phyloP scores from a whole-genome alignment of 2,329 filamentous ascomycete genomes.

The Biscogniauxia marginata region DNA sequence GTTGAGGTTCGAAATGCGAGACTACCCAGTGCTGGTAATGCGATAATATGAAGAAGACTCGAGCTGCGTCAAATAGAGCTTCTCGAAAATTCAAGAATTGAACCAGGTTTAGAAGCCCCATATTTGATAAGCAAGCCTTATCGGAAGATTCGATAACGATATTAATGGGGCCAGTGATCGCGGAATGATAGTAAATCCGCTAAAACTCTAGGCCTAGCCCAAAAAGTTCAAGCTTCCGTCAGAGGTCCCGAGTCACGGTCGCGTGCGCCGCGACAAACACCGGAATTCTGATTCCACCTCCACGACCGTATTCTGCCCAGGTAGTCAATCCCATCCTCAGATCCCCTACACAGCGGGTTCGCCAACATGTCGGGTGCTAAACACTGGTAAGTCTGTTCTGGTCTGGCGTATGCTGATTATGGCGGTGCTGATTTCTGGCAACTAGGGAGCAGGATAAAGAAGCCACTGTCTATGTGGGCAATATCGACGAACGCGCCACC shows the following conservation, averaged over 20 bases:
- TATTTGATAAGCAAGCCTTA: too few relatives aligned
- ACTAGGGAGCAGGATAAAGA: constrained; percentile 94
- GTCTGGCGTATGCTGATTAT: background rate
- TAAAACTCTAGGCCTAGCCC: background rate
- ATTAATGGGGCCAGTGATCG: background rate
- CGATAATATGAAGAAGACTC: too few relatives aligned
- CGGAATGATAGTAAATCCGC: background rate
- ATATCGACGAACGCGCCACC: constrained; percentile 93
- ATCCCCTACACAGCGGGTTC: too few relatives aligned
- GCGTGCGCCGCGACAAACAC: background rate
- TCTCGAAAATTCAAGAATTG: too few relatives aligned
- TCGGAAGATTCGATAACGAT: too few relatives aligned
- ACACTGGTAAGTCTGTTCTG: constrained; percentile 28
- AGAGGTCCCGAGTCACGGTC: too few relatives aligned
- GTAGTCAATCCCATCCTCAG: background rate
- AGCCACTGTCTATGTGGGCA: constrained; percentile 95
- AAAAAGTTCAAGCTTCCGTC: background rate
- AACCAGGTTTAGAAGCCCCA: too few relatives aligned
- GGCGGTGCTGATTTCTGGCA: too few relatives aligned
- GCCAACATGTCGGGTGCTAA: constrained; percentile 42
- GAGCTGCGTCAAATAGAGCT: too few relatives aligned
- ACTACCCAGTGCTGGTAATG: too few relatives aligned
- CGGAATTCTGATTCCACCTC: background rate
- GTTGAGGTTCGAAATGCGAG: too few relatives aligned
- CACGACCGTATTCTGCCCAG: background rate